These are phyloP conservation scores for Entomortierella lignicola DNA, from an alignment of 192 early-diverging fungal genomes.

Conservation along the genomic window DNA sequence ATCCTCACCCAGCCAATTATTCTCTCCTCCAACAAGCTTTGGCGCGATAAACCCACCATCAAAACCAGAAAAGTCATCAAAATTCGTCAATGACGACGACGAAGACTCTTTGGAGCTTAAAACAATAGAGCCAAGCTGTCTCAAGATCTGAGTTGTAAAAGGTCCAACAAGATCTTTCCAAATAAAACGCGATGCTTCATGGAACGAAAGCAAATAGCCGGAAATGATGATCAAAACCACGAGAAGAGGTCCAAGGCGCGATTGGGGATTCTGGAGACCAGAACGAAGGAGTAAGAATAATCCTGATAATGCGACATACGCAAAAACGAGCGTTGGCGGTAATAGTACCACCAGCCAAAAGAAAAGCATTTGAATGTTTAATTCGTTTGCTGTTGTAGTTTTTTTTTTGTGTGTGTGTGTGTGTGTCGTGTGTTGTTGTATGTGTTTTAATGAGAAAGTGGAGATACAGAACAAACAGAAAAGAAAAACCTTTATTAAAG, in stretches of 20 bases:
- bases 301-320: conserved; percentile 44
- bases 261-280: conserved; percentile 41
- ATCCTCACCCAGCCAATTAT: conserved; percentile 31
- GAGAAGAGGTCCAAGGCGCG: conserved; percentile 17
- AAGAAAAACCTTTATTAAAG: no score
- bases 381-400: conserved; percentile 5
- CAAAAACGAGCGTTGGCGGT: conserved; percentile 48
- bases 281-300: conserved; percentile 42
- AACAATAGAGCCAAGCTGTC: conserved; percentile 29
- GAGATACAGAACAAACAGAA: no score
- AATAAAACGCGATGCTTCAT: conserved; percentile 38
- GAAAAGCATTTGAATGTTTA: no score
- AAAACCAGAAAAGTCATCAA: neutral
- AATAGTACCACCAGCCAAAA: conserved; percentile 41
- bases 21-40: neutral
- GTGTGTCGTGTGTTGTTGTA: no score
- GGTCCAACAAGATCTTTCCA: conserved; percentile 36
- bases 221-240: conserved; percentile 38
- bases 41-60: neutral
- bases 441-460: no score
- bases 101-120: neutral
- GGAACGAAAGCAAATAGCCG: conserved; percentile 41
- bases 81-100: neutral
- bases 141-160: conserved; percentile 33
- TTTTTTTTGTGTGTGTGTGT: neutral